phyloP scores from a whole-genome alignment of 805 yeast genomes.

The Starmerella apis region DNA sequence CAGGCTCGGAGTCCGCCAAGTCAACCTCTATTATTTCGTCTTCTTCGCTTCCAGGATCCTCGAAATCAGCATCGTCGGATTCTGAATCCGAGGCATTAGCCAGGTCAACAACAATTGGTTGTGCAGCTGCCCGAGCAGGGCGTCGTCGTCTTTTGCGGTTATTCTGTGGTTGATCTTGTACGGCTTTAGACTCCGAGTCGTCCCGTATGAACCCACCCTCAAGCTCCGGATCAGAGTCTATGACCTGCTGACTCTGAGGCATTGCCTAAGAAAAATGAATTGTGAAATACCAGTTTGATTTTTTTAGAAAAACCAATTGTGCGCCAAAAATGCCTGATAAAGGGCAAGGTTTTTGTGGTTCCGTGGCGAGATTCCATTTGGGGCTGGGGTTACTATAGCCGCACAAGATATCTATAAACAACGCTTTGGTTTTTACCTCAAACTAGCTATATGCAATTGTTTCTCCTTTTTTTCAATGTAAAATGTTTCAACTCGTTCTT shows the following conservation, averaged over 20 bases:
- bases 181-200: not conserved
- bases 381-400: slow-evolving; percentile 1
- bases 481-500: too few relatives aligned
- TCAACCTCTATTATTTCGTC: slow-evolving; percentile 3
- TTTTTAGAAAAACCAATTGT: not conserved
- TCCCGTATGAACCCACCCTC: slow-evolving; percentile 13
- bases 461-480: not conserved
- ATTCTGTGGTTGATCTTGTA: not conserved
- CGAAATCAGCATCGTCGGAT: not conserved
- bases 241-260: not conserved
- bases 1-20: not conserved
- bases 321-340: slow-evolving; percentile 4
- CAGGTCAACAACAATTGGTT: not conserved
- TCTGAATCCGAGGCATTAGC: slow-evolving; percentile 1
- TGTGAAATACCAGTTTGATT: not conserved
- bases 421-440: not conserved
- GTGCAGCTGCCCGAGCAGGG: slow-evolving; percentile 3
- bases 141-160: not conserved
- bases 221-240: slow-evolving; percentile 1
- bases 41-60: not conserved
- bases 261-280: not conserved
- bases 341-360: not conserved
- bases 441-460: not conserved
- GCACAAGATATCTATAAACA: not conserved
- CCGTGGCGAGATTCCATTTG: slow-evolving; percentile 8